These are phyloP conservation scores for Artemisia annua DNA, from an alignment of 129 eudicot genomes.

Conservation along the genomic window DNA sequence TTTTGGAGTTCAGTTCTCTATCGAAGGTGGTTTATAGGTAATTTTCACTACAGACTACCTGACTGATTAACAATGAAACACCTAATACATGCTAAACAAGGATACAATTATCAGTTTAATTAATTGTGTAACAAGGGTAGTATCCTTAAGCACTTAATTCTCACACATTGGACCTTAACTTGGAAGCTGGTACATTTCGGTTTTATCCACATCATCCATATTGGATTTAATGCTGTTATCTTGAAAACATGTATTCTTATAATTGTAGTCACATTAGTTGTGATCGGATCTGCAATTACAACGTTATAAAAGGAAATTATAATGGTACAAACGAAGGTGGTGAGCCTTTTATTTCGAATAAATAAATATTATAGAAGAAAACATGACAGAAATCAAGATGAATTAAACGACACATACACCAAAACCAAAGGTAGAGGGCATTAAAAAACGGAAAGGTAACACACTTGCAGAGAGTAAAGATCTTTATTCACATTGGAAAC, in stretches of 20 bases:
- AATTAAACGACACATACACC: not conserved
- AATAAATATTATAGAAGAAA: not conserved
- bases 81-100: too few species aligned
- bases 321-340: slow-evolving; percentile 12
- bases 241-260: not conserved
- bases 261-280: slow-evolving; percentile 13
- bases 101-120: too few species aligned
- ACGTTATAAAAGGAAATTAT: not conserved
- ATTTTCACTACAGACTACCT: too few species aligned
- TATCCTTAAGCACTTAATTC: too few species aligned
- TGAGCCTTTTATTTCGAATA: slow-evolving; percentile 2
- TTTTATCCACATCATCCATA: too few species aligned
- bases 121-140: too few species aligned
- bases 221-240: too few species aligned
- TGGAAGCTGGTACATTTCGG: too few species aligned
- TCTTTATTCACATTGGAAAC: slow-evolving; percentile 39
- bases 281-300: slow-evolving; percentile 15
- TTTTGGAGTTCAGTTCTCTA: too few species aligned
- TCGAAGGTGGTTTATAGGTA: too few species aligned
- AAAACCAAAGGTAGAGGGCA: not conserved
- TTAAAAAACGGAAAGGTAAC: not conserved
- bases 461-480: not conserved
- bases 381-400: not conserved
- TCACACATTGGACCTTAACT: too few species aligned
- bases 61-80: too few species aligned